phyloP scores from a whole-genome alignment of 331 rosid genomes.

The Arachis monticola region DNA sequence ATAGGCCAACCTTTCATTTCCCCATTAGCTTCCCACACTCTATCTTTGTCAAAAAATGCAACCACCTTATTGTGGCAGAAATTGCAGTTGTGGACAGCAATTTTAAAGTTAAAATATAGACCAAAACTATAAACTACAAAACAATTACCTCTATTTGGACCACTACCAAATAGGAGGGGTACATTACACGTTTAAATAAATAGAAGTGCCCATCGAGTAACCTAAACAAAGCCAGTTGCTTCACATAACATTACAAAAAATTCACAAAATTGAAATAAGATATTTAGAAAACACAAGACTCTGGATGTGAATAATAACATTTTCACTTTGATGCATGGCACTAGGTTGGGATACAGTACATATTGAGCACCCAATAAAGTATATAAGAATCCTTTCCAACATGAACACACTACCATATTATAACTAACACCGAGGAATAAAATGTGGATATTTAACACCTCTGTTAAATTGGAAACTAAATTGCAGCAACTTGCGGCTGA shows the following conservation, averaged over 20 bases:
- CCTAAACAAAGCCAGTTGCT: conserved; percentile 26
- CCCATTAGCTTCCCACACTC: conserved; percentile 13
- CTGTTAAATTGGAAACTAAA: background rate
- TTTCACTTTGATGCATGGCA: conserved; percentile 8
- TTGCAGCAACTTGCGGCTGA: conserved; percentile 8
- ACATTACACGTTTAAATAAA: background rate
- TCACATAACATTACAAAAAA: conserved; percentile 24
- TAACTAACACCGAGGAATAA: conserved; percentile 28
- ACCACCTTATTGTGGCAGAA: conserved; percentile 7
- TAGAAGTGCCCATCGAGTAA: background rate
- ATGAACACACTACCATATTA: conserved; percentile 5
- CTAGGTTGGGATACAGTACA: conserved; percentile 25
- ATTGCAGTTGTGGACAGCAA: conserved; percentile 1
- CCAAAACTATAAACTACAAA: conserved; percentile 11
- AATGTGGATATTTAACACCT: conserved; percentile 15
- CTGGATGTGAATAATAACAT: background rate
- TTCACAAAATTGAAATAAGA: background rate
- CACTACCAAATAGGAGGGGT: background rate
- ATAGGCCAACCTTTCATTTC: conserved; percentile 1
- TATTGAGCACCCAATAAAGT: background rate
- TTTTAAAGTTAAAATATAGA: background rate
- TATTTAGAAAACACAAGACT: background rate
- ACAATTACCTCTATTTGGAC: background rate
- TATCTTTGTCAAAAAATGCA: background rate
- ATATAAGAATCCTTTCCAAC: background rate